Evolutionary conservation across 2,329 filamentous ascomycete genomes (phyloP), one percentile per base, ranked within the genome.

Genomic region (Nemania sp.): DNA sequence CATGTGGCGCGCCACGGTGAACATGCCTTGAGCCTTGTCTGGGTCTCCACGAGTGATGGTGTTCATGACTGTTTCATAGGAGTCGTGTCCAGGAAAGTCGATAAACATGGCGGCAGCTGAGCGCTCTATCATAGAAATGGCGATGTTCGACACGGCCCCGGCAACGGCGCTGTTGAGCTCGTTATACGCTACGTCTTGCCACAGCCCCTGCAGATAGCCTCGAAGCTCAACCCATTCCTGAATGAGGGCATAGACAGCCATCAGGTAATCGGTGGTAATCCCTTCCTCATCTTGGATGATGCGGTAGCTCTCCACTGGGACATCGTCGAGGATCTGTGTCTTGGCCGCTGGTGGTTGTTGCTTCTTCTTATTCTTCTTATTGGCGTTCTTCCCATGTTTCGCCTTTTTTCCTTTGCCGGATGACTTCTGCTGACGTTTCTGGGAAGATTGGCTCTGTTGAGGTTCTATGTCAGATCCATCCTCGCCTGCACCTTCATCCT

Each of bases 161-260:
- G 79, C 81, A n/a, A 80, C 72, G 1, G 78, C 80, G 45, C 71
- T 72, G 60, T 83, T 82, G 13, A 82, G 70, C 3, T 71, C 74
- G 1, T 74, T 60, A 55, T 81, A 81, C 1, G 78, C 75, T 5
- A 81, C 78, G 10, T 81, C 71, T 1, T 64, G 68, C 81, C 80
- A 83, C 2, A 76, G 10, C 0, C 60, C 63, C 56, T 81, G 79
- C 1, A 78, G 49, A 43, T 74, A 74, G n/a, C 51, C 21, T n/a
- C 81, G 74, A 25, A 82, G 71, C 0, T 73, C 66, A 0, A 67
- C 61, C 75, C 75, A 79, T 56, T 82, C 74, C 7, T 59, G 51
- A 2, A 74, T 59, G 5, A 80, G 62, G 0, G 72, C 71, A 57
- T 77, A 78, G 3, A 76, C 73, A 17, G 80, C 79, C 62, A 82